Evolutionary conservation across 768 basidiomycete species (phyloP), one percentile per base, ranked within the genome.

Genomic region (Vararia minispora): DNA sequence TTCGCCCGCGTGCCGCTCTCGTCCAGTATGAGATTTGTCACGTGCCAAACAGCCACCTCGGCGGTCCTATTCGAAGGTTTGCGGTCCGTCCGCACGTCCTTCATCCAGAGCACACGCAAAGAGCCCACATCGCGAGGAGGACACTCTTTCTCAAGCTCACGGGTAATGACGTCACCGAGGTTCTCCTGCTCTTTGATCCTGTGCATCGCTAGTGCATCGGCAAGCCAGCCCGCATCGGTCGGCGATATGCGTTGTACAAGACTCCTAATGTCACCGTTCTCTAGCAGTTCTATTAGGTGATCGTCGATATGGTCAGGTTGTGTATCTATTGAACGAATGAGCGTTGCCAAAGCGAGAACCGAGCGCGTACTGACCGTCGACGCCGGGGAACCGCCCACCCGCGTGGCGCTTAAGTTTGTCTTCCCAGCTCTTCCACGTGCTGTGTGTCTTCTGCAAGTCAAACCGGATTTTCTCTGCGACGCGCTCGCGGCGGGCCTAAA

Each of bases 201-300:
- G 39, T 65, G 66, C 27, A n/a, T 69, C 64, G 5, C 58, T 61
- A 26, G 76, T 70, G 44, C 73, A 65, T 22, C 56, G 57, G 76
- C 71, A 10, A 88, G 59, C 72, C 74, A 85, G 3, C 74, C 72
- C 13, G 83, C 78, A 37, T 79, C 72, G 16, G 37, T 38, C 1
- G 56, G 37, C 30, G 54, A 51, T 26, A 74, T 51, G 33, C 63
- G 56, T 22, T 62, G 51, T 21, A 86, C 48, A 4, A 71, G 54
- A 21, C 45, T 48, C 11, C 57, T 58, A 16, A 70, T 67, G 26
- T 70, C 63, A 4, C 58, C 57, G 12, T 68, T 58, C 29, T 76
- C 76, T 53, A 84, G 77, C 6, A 90, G 60, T 14, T 72, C 65
- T 37, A 82, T 77, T 45, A 76, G 79, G 6, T 80, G 51, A 33